Conservation (phyloP, 192 early-diverging fungal species). For the Coemansia sp. region DNA sequence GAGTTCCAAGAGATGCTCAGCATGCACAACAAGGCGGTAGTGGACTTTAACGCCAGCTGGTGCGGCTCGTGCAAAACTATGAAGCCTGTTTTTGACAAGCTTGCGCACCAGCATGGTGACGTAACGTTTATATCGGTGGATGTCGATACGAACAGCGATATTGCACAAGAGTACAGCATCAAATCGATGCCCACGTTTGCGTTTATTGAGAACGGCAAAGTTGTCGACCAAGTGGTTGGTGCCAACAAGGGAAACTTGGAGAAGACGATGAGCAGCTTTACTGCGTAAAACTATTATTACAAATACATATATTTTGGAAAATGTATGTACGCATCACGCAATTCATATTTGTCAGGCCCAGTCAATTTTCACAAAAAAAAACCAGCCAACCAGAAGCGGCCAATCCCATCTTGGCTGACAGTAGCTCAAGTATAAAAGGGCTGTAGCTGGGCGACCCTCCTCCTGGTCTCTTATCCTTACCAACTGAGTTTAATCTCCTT, state of each 20-base stretch:
- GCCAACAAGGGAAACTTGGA: constrained; percentile 51
- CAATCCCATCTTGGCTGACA: too few relatives aligned
- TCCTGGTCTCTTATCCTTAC: too few relatives aligned
- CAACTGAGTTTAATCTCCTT: too few relatives aligned
- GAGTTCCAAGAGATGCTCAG: constrained; percentile 28
- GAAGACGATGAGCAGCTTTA: constrained; percentile 18
- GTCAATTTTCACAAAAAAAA: too few relatives aligned
- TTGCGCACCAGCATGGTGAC: constrained; percentile 57
- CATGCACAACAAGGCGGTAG: constrained; percentile 55
- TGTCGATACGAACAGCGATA: constrained; percentile 65
- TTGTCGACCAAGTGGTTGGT: constrained; percentile 65
- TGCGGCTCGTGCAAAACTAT: constrained; percentile 86
- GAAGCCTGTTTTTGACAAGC: constrained; percentile 63
- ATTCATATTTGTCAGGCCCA: too few relatives aligned
- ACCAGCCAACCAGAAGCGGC: too few relatives aligned
- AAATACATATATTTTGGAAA: neutral
- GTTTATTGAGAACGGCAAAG: constrained; percentile 62
- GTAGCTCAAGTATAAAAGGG: too few relatives aligned
- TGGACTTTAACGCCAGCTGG: constrained; percentile 83
- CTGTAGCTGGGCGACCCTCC: too few relatives aligned
- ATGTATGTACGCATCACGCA: too few relatives aligned
- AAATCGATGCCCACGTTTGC: constrained; percentile 81
- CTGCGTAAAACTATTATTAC: constrained; percentile 9
- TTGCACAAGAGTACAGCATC: constrained; percentile 54
- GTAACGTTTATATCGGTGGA: constrained; percentile 80